A percentile compares a stretch with the other conserved stretches of the same genome.
Conservation (phyloP, 2,329 filamentous ascomycete species). For the Nothophaeocryptopus gaeumannii region DNA sequence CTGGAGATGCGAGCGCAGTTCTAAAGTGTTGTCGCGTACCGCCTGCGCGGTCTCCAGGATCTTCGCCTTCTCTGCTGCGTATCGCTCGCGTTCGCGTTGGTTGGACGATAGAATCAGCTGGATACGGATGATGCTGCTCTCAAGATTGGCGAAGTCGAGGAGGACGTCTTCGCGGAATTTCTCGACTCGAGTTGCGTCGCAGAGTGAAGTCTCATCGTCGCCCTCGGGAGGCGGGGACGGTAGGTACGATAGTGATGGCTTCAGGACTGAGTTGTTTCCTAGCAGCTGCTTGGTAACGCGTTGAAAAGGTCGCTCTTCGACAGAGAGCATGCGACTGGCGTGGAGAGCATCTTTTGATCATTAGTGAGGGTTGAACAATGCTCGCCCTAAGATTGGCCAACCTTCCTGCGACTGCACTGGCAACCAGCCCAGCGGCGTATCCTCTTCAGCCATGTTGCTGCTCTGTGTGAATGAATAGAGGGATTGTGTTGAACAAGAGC, state of each 20-base stretch:
- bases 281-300: constrained; percentile 80
- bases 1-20: constrained; percentile 71
- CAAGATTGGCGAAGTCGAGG: constrained; percentile 84
- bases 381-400: background rate
- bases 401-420: constrained; percentile 32
- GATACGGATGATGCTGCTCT: constrained; percentile 80
- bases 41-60: constrained; percentile 76
- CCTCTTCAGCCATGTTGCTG: constrained; percentile 11
- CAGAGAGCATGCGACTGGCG: constrained; percentile 78
- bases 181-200: constrained; percentile 46
- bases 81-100: constrained; percentile 75
- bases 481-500: no score
- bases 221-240: constrained; percentile 64
- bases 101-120: constrained; percentile 86
- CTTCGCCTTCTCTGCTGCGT: constrained; percentile 72
- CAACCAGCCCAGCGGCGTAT: constrained; percentile 15
- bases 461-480: no score
- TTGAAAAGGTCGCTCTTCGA: constrained; percentile 91
- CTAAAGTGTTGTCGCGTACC: constrained; percentile 71
- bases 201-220: constrained; percentile 46
- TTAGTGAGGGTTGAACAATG: background rate
- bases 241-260: constrained; percentile 50
- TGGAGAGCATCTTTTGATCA: constrained; percentile 70
- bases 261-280: constrained; percentile 63
- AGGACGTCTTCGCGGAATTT: constrained; percentile 77